Evolutionary conservation across 371 early-diverging fungal genomes (phyloP), one percentile per base, ranked within the genome.

Genomic region (Syncephalastrum monosporum): DNA sequence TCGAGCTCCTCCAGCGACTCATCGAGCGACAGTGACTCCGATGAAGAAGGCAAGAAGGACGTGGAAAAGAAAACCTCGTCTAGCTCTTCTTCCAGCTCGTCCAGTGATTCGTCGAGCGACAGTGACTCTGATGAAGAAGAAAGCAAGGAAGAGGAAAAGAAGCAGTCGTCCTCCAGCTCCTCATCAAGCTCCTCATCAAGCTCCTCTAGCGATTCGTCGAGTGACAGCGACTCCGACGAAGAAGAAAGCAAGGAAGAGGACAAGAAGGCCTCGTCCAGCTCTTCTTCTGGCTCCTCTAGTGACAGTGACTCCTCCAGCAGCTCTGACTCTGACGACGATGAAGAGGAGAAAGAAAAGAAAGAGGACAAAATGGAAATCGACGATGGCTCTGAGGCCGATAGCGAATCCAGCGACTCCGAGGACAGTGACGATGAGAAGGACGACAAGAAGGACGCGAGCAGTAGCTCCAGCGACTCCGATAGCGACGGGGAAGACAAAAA

Each of bases 371-470:
- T 33, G 38, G 38, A 33, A 10, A 2, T 33, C 10, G 38, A 33
- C 2, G 38, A 33, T 33, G 38, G 38, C 6, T 33, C 38, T 33
- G 38, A 51, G 15, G 55, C 56, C 13, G 65, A 64, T n/a, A 60
- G 54, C 4, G 50, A 52, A 41, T 56, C 57, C 27, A 64, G 65
- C 33, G 69, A 70, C 42, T 61, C 61, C 12, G 58, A 56, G 19
- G 49, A 53, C 49, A 59, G 57, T 33, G 57, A 56, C n/a, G 68
- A 16, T 16, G 47, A 60, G 3, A 44, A 45, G 48, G 41, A 24
- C 5, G 64, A 65, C 42, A 66, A 61, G 54, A 50, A 45, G 64
- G 24, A 47, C 0, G 12, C n/a, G 5, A 29, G 29, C 53, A 52
- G 53, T 17, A 52, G 53, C 53, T 25, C 29, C 16, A 42, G 43